phyloP scores from a whole-genome alignment of 2,329 filamentous ascomycete species.

The Exophiala lecanii-corni region DNA sequence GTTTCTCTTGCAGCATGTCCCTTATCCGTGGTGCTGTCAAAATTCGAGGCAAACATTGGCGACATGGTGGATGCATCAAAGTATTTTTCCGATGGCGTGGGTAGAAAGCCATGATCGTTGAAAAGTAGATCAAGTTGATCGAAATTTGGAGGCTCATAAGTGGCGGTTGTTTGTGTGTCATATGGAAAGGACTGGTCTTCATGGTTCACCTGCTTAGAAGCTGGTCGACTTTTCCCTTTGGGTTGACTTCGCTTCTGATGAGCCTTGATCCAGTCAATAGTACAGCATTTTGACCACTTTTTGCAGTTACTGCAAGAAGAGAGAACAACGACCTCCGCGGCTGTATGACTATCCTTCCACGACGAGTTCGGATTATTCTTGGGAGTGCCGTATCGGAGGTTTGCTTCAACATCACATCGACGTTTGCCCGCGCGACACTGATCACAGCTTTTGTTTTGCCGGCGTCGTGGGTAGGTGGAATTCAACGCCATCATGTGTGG shows the following conservation, averaged over 20 bases:
- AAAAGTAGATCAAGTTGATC: neutral
- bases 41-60: neutral
- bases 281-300: slow-evolving; percentile 42
- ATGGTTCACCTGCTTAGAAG: too few relatives aligned
- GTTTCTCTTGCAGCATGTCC: neutral
- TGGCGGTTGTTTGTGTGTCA: too few relatives aligned
- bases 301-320: slow-evolving; percentile 39
- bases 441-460: slow-evolving; percentile 36
- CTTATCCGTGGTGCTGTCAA: neutral
- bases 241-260: slow-evolving; percentile 26
- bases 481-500: too few relatives aligned
- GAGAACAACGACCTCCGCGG: slow-evolving; percentile 2
- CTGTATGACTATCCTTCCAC: slow-evolving; percentile 16
- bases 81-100: neutral
- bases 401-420: too few relatives aligned
- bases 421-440: slow-evolving; percentile 19
- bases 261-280: slow-evolving; percentile 40
- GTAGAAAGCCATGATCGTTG: neutral
- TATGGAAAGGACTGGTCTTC: too few relatives aligned
- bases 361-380: slow-evolving; percentile 15
- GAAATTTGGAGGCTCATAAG: slow-evolving; percentile 10
- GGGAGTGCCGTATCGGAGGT: slow-evolving; percentile 19
- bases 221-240: too few relatives aligned
- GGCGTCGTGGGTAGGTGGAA: too few relatives aligned
- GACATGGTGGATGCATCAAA: neutral